Evolutionary conservation across 768 basidiomycete species (phyloP), one percentile per base, ranked within the genome.

Genomic region (Strobilomyces echinocephalus): DNA sequence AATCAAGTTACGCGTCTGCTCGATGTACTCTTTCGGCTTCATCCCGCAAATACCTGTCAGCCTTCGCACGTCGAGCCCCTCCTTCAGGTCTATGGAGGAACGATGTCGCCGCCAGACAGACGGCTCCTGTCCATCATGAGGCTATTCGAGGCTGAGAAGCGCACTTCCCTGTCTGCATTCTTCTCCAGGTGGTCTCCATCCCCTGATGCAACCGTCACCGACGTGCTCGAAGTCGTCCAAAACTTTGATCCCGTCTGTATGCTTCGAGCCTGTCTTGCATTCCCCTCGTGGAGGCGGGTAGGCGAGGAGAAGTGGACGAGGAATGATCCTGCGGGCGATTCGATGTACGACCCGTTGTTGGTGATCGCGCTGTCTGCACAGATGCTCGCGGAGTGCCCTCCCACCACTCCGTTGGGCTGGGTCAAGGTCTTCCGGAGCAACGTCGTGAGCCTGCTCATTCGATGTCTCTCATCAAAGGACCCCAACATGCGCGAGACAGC

Each of bases 351-450:
- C 63, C 92, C 94, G 8, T 64, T 85, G 1, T 91, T 95, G 68
- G 63, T 91, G 14, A 69, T 88, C 33, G 72, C 83, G 3, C 71
- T 93, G n/a, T 80, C 85, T 35, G 77, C 79, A 5, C 78, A 84
- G 47, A 79, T 83, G 66, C 72, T 94, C n/a, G 70, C 72, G 2
- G 82, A 87, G 33, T 76, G 74, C 48, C 76, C 69, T 15, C 85
- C 83, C 1, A 67, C 76, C 1, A 81, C 82, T 0, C 78, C 83
- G 0, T 70, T 87, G 73, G 43, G 73, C 34, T 95, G 93, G 93
- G 86, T 95, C 14, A 85, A 90, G 62, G 67, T 97, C 16, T 85
- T 95, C 65, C 74, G 92, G 58, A 88, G 87, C 8, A 94, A 95
- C 58, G 73, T 86, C 11, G 78, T 88, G 12, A 80, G 88, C 42